Percentiles rank a stretch among this genome's conserved stretches.
Conservation (phyloP, 129 eudicot genomes). For the Centaurea solstitialis region DNA sequence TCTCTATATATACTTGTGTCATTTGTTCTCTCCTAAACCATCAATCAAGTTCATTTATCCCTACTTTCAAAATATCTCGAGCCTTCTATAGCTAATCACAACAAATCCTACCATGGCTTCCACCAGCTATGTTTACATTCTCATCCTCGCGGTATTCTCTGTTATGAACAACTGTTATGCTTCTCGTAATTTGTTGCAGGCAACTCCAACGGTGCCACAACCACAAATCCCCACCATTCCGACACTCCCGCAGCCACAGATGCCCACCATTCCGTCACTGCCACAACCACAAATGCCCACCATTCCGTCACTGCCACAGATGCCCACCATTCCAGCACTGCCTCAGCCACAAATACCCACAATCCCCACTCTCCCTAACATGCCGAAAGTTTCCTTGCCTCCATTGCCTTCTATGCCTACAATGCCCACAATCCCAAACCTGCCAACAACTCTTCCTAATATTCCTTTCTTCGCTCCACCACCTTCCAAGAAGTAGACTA, state of each 20-base stretch:
- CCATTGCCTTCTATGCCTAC: not conserved
- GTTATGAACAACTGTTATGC: not conserved
- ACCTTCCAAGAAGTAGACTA: slow-evolving; percentile 19
- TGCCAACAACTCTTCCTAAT: not conserved
- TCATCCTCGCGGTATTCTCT: not conserved
- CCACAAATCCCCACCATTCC: not conserved
- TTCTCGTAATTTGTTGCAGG: slow-evolving; percentile 13
- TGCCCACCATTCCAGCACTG: not conserved
- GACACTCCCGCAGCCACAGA: not conserved
- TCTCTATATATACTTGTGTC: not conserved
- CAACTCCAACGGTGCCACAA: slow-evolving; percentile 9
- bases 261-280: not conserved
- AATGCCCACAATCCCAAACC: not conserved
- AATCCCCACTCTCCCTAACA: not conserved
- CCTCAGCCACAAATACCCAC: not conserved
- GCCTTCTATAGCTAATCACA: not conserved
- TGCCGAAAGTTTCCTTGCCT: not conserved
- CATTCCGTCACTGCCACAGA: not conserved
- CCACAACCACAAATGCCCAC: slow-evolving; percentile 14
- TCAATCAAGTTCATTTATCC: too few species aligned
- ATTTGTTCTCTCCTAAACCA: not conserved
- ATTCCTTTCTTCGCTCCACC: slow-evolving; percentile 30
- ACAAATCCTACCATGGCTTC: not conserved
- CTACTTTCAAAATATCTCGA: not conserved
- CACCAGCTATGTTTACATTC: not conserved